Base-by-base conservation (phyloP, 345 rosid species). In the Raphanus sativus region DNA sequence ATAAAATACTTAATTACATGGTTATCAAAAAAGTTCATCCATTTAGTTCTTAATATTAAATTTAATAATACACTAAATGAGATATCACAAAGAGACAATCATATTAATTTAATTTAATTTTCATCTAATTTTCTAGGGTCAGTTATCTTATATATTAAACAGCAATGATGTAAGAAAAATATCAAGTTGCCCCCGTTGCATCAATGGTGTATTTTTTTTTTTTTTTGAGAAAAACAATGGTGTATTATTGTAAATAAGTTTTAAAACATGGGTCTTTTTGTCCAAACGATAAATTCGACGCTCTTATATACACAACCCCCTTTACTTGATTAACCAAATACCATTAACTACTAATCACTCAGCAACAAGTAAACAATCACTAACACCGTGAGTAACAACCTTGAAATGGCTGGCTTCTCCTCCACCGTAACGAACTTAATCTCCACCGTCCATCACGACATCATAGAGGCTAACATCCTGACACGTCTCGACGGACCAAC, bases 401-500 rank as follows among this genome's bases (percentile, higher is more conserved):
- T 5, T 1, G 26, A 70, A 4, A 64, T 71, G 76, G 36, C 77
- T 1, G 3, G 1, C 13, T 25, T 62, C 45, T 25, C 68, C 24
- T 25, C 75, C 25, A 30, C 30, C 60, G 28, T 63, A 32, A 58
- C 61, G 13, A 63, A 60, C 5, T 28, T 79, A 7, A 76, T 87
- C 76, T 73, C 89, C 68, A 28, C 74, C 82, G 61, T 91, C 67
- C 91, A 88, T 79, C 70, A 67, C 2, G 90, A 93, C 70, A 83
- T 93, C 72, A 67, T 91, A 59, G 87, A 78, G 36, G 16, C 86
- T 15, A 90, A 89, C 82, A 83, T 93, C 81, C 70, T 93, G 38
- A 82, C 89, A 10, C 89, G 91, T 2, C 89, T 93, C 16, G 96
- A 91, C 77, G 97, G 98, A 21, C 83, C 85, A 12, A 40, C 89